phyloP scores from a whole-genome alignment of 176 grass and related monocot genomes.

The Zoysia japonica region DNA sequence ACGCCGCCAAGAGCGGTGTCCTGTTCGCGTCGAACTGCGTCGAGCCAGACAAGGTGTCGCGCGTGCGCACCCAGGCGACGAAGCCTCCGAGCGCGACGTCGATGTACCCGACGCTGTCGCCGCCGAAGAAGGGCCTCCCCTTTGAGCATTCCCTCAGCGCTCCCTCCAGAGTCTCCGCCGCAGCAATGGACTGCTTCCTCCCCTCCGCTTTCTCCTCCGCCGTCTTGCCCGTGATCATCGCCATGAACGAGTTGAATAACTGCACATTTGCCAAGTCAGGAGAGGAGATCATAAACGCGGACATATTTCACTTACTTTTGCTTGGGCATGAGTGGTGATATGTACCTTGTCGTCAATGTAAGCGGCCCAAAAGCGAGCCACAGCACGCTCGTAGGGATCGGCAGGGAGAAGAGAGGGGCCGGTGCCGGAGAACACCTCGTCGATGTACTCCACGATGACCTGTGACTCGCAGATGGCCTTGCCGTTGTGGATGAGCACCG shows the following conservation, averaged over 20 bases:
- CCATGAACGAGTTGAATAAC: constrained; percentile 8
- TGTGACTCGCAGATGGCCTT: constrained; percentile 37
- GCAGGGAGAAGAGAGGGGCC: constrained; percentile 29
- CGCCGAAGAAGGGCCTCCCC: constrained; percentile 59
- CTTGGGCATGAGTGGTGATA: background rate
- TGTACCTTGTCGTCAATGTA: constrained; percentile 60
- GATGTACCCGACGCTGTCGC: constrained; percentile 38
- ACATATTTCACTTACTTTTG: background rate
- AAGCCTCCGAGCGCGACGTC: constrained; percentile 45
- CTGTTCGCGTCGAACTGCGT: constrained; percentile 33
- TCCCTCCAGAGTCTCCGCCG: constrained; percentile 38
- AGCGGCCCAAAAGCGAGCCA: constrained; percentile 51
- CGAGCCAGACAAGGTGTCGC: constrained; percentile 14
- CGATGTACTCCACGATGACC: constrained; percentile 52
- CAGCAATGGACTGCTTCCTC: background rate
- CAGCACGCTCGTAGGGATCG: constrained; percentile 39
- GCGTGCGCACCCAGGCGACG: constrained; percentile 17
- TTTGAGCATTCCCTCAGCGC: constrained; percentile 34
- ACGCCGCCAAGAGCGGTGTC: constrained; percentile 47
- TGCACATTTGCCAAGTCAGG: constrained; percentile 4
- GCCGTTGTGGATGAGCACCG: constrained; percentile 47
- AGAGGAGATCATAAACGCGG: background rate
- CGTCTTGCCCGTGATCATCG: constrained; percentile 28
- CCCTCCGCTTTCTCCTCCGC: constrained; percentile 34
- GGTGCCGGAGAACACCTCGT: constrained; percentile 35